Base-by-base conservation (phyloP, 371 early-diverging fungal species). In the Choanephora cucurbitarum region DNA sequence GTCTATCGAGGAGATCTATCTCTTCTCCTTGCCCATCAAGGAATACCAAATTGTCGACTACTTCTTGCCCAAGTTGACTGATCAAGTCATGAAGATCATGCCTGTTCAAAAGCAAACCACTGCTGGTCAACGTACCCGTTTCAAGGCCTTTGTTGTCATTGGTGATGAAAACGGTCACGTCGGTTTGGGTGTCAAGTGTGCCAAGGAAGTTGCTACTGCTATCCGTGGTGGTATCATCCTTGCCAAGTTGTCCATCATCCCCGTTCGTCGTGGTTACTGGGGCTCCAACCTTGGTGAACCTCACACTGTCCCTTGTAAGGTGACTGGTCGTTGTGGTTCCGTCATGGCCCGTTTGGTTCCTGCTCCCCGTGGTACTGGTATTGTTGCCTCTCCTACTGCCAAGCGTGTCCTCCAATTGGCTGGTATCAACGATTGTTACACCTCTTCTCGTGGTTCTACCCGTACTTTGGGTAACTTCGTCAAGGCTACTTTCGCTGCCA, bases 71-170 rank as follows among this genome's bases (percentile, higher is more conserved):
- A 92, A 90, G 63, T 88, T 99, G 64, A 97, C 96, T 91, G 99
- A 99, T 74, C 97, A 99, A 81, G 97, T 99, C 66, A 96, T 99
- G 91, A 95, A 96, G 88, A 96, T 98, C 77, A 98, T 96, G 87
- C 97, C 98, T 65, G 99, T 99, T 71, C 99, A 99, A 87, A 99
- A 99, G 91, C 99, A 99, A 85, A 99, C 99, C 70, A 93, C 95
- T 77, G 99, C 99, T 64, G 99, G 99, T 87, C 99, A 99, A 86
- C 94, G 98, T 72, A 99, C 99, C 68, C 93, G 97, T 69, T 99
- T 99, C 91, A 99, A 99, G 92, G 99, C 97, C 67, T 97, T 97
- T 73, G 98, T 98, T 57, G 92, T 95, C 85, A 93, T 99, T 73
- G 99, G 99, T 81, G 98, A 99, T 87, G 84, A 81, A 54, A 85